phyloP scores from a whole-genome alignment of 352 stramenopile species.

The Phytophthora tubulina region DNA sequence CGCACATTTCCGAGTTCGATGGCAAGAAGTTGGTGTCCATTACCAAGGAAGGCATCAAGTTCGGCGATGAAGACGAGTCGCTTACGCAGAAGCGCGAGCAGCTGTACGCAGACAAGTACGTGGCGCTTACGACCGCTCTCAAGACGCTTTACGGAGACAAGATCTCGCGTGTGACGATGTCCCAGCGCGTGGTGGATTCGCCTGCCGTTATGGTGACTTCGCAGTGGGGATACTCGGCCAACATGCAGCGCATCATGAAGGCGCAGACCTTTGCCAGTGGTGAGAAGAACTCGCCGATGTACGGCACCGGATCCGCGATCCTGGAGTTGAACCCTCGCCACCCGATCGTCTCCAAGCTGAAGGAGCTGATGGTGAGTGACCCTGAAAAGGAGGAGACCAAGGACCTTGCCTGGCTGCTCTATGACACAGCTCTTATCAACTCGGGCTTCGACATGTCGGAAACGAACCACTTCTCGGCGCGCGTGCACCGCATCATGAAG shows the following conservation, averaged over 20 bases:
- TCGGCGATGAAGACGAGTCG: slow-evolving; percentile 98
- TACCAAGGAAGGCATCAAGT: slow-evolving; percentile 98
- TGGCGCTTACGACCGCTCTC: slow-evolving; percentile 95
- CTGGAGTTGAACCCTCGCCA: slow-evolving; percentile 99
- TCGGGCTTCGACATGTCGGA: slow-evolving; percentile 98
- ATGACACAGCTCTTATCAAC: slow-evolving; percentile 98
- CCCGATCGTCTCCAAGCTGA: slow-evolving; percentile 98
- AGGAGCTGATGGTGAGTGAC: slow-evolving; percentile 70
- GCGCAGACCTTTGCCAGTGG: slow-evolving; percentile 96
- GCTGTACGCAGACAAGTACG: slow-evolving; percentile 97
- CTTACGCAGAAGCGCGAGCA: slow-evolving; percentile 95
- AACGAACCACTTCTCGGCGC: slow-evolving; percentile 92
- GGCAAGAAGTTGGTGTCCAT: slow-evolving; percentile 97
- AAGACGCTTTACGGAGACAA: slow-evolving; percentile 97
- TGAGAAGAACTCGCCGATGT: slow-evolving; percentile 47
- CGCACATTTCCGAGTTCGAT: slow-evolving; percentile 95
- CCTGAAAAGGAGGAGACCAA: slow-evolving; percentile 88
- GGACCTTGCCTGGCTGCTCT: slow-evolving; percentile 97
- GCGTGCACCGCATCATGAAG: slow-evolving; percentile 96
- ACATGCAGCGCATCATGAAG: slow-evolving; percentile 99
- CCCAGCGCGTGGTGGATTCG: slow-evolving; percentile 93
- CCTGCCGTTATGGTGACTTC: slow-evolving; percentile 97
- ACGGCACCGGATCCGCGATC: slow-evolving; percentile 87
- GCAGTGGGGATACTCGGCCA: slow-evolving; percentile 98
- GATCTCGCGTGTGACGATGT: slow-evolving; percentile 96